Evolutionary conservation across 2,329 filamentous ascomycete genomes (phyloP), one percentile per base, ranked within the genome.

Genomic region (Tothia fuscella): DNA sequence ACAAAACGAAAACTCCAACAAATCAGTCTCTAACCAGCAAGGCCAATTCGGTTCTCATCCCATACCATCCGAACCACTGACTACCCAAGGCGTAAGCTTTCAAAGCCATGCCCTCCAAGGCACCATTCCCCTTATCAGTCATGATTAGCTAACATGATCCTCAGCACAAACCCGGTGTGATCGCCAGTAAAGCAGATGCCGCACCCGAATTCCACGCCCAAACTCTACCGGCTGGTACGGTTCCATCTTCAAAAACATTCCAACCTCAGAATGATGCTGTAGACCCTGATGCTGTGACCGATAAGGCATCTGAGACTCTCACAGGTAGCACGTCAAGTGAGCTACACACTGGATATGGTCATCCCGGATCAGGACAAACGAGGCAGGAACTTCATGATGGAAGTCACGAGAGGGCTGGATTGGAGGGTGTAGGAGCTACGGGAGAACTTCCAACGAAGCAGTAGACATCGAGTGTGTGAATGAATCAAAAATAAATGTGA

Each of bases 161-260:
- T 5, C 49, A 82, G 78, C 80, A 85, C 58, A 67, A 76, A 53
- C 70, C 72, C 3, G 80, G 80, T 40, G 64, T 69, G 50, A 68
- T 74, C 46, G 68, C 75, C 44, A 72, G 72, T 51, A 63, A 67
- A 47, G 73, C 76, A 49, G 76, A 80, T 41, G 61, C 63, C 19
- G 54, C 60, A 10, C 75, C 75, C 16, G 79, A 82, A 53, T 86
- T 82, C 64, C 64, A 71, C 51, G 71, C 74, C 19, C 49, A 85
- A 56, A 70, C 68, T 1, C 60, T 76, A 26, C 68, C 77, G 0
- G 60, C 78, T 0, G 81, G 81, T 45, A 72, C 74, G 3, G 80
- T 81, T 0, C 81, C 81, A 1, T 47, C 59, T 1, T 55, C 59
- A 30, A 56, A 51, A 13, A 64, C 64, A 14, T 70, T 64, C 60